A percentile compares a stretch with the other conserved stretches of the same genome.
These are phyloP conservation scores for Colletotrichum simmondsii DNA, from an alignment of 2,329 filamentous ascomycete genomes.

Conservation along the genomic window DNA sequence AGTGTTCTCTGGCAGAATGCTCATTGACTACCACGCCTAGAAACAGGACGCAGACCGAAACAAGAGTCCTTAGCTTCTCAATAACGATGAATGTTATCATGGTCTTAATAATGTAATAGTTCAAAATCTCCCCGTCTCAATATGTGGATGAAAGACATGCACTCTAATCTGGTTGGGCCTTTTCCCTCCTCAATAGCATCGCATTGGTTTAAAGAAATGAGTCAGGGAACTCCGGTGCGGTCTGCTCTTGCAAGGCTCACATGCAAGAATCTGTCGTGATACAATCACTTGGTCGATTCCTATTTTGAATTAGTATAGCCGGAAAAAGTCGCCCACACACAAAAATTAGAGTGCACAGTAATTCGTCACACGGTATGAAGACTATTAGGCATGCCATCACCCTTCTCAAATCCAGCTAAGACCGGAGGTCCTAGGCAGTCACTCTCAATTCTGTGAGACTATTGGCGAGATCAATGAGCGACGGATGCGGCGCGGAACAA, in stretches of 20 bases:
- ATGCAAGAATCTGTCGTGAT: too few species aligned
- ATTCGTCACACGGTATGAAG: background rate
- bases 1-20: background rate
- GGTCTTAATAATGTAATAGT: background rate
- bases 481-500: background rate
- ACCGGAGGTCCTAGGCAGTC: background rate
- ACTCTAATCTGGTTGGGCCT: too few species aligned
- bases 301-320: too few species aligned
- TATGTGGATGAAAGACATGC: background rate
- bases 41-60: background rate
- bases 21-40: background rate
- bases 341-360: too few species aligned
- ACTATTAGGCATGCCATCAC: background rate
- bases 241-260: too few species aligned
- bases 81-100: background rate
- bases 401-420: background rate
- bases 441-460: background rate
- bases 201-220: too few species aligned
- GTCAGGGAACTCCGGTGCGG: too few species aligned
- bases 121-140: background rate
- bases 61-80: background rate
- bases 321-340: too few species aligned
- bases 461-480: background rate
- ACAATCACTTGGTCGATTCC: too few species aligned
- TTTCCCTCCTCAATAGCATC: too few species aligned